Evolutionary conservation across 139 green algal genomes (phyloP), one percentile per base, ranked within the genome.

Genomic region (Mesotaenium endlicherianum): DNA sequence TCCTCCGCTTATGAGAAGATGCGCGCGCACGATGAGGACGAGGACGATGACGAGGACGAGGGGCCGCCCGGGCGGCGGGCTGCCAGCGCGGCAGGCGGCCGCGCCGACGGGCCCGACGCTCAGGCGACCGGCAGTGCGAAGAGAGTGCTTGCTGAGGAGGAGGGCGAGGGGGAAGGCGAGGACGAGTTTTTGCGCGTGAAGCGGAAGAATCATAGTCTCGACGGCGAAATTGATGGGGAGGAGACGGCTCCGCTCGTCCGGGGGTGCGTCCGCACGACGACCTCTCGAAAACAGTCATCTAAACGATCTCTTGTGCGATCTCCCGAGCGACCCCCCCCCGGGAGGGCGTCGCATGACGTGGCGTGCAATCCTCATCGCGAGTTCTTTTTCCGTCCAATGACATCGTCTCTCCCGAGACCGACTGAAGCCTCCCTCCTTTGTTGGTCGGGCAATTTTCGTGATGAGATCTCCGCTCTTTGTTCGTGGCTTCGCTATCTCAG

Each of bases 81-180:
- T 2, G 53, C 3, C 3, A 55, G 1, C n/a, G 47, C 49, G 17
- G 53, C 14, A 34, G 41, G 0, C 11, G 36, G 45, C 4, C 16
- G 11, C n/a, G 45, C 49, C 2, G 53, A 44, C 3, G 76, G 1
- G 53, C 44, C 39, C 44, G 75, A 40, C 5, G 75, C 26, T 47
- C 17, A 42, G 57, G 57, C 11, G 57, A 3, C 16, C 14, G 57
- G 11, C 3, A 68, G 17, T 11, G 57, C 16, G 57, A 3, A 20
- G 20, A 31, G 57, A 6, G 60, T 8, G 83, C 30, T 43, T 31
- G 64, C 41, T 31, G 39, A n/a, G 16, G 75, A 79, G 53, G 72
- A 83, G 47, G 77, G 36, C 36, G 80, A 86, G 38, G 81, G 78
- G 11, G 80, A 75, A 49, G 70, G 55, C 34, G 85, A 79, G 6